These are phyloP conservation scores for Didymella segeticola DNA, from an alignment of 2,329 filamentous ascomycete genomes.

Conservation along the genomic window DNA sequence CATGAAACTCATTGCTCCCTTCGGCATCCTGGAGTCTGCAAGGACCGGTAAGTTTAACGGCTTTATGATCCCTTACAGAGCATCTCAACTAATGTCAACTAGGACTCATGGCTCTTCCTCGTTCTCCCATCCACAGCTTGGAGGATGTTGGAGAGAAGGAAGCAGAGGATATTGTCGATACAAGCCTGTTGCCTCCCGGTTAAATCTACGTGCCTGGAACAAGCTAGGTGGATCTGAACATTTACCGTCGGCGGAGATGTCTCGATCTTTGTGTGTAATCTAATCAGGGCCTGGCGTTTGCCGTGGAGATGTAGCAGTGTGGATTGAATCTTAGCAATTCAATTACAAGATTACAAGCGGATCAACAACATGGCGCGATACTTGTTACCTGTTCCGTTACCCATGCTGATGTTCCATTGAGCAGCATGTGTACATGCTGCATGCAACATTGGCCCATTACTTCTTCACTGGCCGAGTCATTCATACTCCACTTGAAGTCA, in stretches of 20 bases:
- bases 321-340: background rate
- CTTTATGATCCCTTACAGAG: background rate
- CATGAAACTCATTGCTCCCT: slow-evolving; percentile 92
- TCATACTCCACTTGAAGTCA: background rate
- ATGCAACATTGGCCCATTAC: background rate
- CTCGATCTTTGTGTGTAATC: slow-evolving; percentile 20
- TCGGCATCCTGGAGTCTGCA: slow-evolving; percentile 95
- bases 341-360: background rate
- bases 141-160: slow-evolving; percentile 82
- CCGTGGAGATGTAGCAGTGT: slow-evolving; percentile 8
- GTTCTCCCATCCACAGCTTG: slow-evolving; percentile 82
- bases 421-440: background rate
- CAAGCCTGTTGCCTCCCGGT: slow-evolving; percentile 90
- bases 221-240: background rate
- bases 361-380: slow-evolving; percentile 7
- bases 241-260: slow-evolving; percentile 6
- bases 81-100: slow-evolving; percentile 20
- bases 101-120: slow-evolving; percentile 92
- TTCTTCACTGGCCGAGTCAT: background rate
- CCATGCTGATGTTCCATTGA: background rate
- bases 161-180: slow-evolving; percentile 92
- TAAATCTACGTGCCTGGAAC: slow-evolving; percentile 52
- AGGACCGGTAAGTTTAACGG: slow-evolving; percentile 69
- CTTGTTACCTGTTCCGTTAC: background rate
- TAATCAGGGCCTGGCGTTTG: slow-evolving; percentile 15